Evolutionary conservation across 257 asterid species (phyloP), one percentile per base, ranked within the genome.

Genomic region (Solanum pennellii): DNA sequence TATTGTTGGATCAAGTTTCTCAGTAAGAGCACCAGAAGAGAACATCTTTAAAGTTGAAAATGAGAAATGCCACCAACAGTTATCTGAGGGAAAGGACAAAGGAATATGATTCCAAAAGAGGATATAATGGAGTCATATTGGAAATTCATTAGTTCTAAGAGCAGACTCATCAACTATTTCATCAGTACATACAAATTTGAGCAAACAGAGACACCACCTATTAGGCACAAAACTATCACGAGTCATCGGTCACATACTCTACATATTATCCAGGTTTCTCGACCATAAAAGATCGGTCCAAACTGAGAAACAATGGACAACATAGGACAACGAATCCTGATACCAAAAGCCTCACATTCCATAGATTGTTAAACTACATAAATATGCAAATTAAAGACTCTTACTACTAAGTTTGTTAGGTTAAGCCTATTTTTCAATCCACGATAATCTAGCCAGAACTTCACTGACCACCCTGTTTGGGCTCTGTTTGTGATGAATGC

Each of bases 281-380:
- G 89, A 90, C 94, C 93, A 90, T 71, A 90, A 93, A 89, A 93
- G 88, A 88, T 88, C 86, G 95, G 93, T 59, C 89, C 66, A 83
- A 37, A 87, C 71, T 84, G 89, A 90, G 93, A 90, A 85, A 88
- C 65, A 86, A 89, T 85, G 88, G 93, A 73, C 68, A 72, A 87
- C 37, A 82, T 86, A 84, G 82, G 87, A 91, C 91, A 89, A 85
- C 82, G 83, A 49, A 83, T 86, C 88, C 88, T 60, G 86, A 76
- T 52, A 86, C 93, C 88, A 90, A 88, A 89, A 52, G 87, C 90
- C 90, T 88, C 93, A 90, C 90, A 89, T 71, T 86, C 85, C 86
- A 86, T 85, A 85, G 89, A 90, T 71, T 90, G 89, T 89, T 89
- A 87, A 94, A 88, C 95, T 92, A 90, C 93, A 91, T 47, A 86